Conservation (phyloP, 768 basidiomycete species). For the Fibroporia radiculosa region DNA sequence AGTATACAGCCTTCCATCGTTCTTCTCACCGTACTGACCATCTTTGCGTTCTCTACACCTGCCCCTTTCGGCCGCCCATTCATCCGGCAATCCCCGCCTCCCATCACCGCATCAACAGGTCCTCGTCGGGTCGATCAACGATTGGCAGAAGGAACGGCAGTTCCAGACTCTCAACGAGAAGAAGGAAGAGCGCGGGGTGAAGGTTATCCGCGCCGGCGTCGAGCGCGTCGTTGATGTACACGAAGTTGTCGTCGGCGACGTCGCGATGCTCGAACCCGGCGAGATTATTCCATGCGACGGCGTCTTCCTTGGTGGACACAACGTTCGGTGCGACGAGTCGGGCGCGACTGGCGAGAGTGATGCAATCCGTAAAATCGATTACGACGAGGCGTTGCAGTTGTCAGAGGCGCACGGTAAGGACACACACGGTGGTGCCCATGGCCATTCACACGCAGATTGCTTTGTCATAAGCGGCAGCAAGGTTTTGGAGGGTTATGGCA, state of each 20-base stretch:
- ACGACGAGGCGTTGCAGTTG: conserved; percentile 60
- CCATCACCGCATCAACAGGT: conserved; percentile 36
- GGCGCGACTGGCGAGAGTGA: conserved; percentile 97
- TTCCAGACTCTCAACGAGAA: conserved; percentile 89
- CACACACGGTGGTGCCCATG: conserved; percentile 19
- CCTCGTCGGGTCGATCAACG: conserved; percentile 89
- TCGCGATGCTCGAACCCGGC: conserved; percentile 88
- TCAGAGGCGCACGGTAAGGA: conserved; percentile 25
- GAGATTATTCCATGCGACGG: conserved; percentile 97
- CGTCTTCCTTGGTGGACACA: conserved; percentile 86
- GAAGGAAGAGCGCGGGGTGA: conserved; percentile 90
- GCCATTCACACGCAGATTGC: conserved; percentile 62
- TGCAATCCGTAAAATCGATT: conserved; percentile 82
- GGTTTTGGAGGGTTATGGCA: conserved; percentile 90
- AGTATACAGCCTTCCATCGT: conserved; percentile 12
- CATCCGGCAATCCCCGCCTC: neutral
- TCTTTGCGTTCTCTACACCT: neutral
- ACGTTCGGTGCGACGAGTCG: conserved; percentile 92
- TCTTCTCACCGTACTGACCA: neutral
- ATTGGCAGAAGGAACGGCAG: conserved; percentile 98
- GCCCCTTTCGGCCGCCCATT: neutral
- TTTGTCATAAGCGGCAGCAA: conserved; percentile 90
- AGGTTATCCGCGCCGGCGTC: conserved; percentile 38
- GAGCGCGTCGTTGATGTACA: conserved; percentile 29
- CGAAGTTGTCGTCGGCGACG: conserved; percentile 91